Base-by-base conservation (phyloP, 371 early-diverging fungal species). In the Basidiobolus meristosporus region DNA sequence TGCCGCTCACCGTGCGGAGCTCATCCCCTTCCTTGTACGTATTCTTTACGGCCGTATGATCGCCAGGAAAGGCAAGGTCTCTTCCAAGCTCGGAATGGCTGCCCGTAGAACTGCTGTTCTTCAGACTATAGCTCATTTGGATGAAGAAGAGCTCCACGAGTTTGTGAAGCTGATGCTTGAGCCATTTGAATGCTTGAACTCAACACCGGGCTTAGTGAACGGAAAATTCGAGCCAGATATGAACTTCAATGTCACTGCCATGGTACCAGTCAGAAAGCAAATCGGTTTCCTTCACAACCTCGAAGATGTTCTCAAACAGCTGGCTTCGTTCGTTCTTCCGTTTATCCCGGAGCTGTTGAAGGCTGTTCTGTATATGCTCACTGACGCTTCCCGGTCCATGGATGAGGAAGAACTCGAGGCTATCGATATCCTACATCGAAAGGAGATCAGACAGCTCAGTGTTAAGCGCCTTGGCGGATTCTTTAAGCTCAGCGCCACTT, bases 31-130 rank as follows among this genome's bases (percentile, higher is more conserved):
- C 21, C 47, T 92, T 1, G 61, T 79, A 45, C 78, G 91, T 17
- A 51, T 97, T 19, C 64, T 97, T 7, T 90, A 81, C 50, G 98
- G 98, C 16, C 84, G 89, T 49, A 58, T 89, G 44, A 68, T 85
- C 35, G 70, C 70, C 31, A 63, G 79, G 29, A 64, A 63, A 11
- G 79, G 81, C 16, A 69, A 71, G 45, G 50, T 57, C 9, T 65
- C 73, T 20, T 66, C 71, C 41, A 65, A 72, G 36, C 62, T 73
- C 10, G 75, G 69, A 26, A 68, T 78, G 48, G 54, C 56, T 20
- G 63, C 75, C 0, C 73, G 90, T 7, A 68, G 90, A 36, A 62
- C 60, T 31, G 82, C 88, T 7, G 78, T 93, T 36, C 57, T 93
- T 38, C 57, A 72, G 3, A 82, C 81, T 32, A 57, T 93, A 14